phyloP scores from a whole-genome alignment of 495 filamentous ascomycete genomes.

The Penicillium taxi region DNA sequence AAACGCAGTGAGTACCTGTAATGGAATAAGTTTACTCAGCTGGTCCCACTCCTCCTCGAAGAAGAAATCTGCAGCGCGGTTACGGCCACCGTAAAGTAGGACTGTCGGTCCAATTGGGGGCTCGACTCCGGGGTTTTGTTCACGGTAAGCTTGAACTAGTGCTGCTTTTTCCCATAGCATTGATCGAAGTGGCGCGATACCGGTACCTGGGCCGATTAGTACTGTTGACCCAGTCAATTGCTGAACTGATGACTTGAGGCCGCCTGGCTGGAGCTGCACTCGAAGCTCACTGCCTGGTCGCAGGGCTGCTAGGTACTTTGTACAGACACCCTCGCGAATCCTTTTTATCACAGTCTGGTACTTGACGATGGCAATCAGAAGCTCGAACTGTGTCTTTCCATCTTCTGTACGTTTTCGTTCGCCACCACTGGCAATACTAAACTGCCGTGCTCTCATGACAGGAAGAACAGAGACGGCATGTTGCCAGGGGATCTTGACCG shows the following conservation, averaged over 20 bases:
- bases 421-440: slow-evolving; percentile 78
- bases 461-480: slow-evolving; percentile 65
- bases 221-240: slow-evolving; percentile 53
- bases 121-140: slow-evolving; percentile 23
- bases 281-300: slow-evolving; percentile 46
- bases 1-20: slow-evolving; percentile 69
- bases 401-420: slow-evolving; percentile 31
- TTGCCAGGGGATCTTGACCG: slow-evolving; percentile 71
- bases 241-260: slow-evolving; percentile 42
- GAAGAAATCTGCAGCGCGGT: slow-evolving; percentile 64
- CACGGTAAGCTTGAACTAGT: slow-evolving; percentile 31
- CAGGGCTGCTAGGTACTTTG: slow-evolving; percentile 69
- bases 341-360: slow-evolving; percentile 84
- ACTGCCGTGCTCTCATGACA: slow-evolving; percentile 67
- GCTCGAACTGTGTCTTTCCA: slow-evolving; percentile 51
- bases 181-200: slow-evolving; percentile 78
- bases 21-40: slow-evolving; percentile 23
- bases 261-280: slow-evolving; percentile 52
- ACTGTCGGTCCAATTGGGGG: slow-evolving; percentile 28
- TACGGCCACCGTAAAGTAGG: slow-evolving; percentile 78
- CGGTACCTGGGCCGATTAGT: slow-evolving; percentile 83
- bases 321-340: slow-evolving; percentile 81
- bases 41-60: slow-evolving; percentile 68
- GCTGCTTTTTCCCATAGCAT: slow-evolving; percentile 62
- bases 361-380: slow-evolving; percentile 85